Evolutionary conservation across 345 rosid genomes (phyloP), one percentile per base, ranked within the genome.

Genomic region (Populus tremula): DNA sequence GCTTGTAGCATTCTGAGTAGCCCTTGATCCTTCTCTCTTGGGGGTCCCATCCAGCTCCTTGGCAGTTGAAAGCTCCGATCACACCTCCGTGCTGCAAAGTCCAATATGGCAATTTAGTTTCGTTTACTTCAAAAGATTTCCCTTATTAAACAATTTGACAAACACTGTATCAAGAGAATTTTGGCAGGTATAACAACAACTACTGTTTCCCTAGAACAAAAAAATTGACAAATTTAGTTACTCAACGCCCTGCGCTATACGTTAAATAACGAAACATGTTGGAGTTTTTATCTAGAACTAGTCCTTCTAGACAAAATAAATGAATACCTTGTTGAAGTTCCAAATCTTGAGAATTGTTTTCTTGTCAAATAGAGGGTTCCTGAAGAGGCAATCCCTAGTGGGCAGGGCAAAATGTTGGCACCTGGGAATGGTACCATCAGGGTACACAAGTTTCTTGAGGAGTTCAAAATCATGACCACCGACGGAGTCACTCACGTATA

Each of bases 11-110:
- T 35, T 88, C 90, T 5, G 93, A 75, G 85, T 78, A 74, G 16
- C 97, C 98, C 77, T 23, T 80, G 81, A 93, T 85, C 80, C 82
- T 87, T 70, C 27, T 71, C 77, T 86, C 90, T 80, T 88, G 83
- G 18, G 85, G 87, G 77, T 88, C 89, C 98, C 98, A 94, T 1
- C 97, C 98, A 23, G 92, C 93, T 78, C 98, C 98, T 90, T 94
- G 97, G 82, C 97, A 94, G 77, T 94, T 94, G 81, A 94, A 93
- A 61, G 93, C 95, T 67, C 98, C 98, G 23, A 94, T 84, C 38
- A 94, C 97, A 4, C 94, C 98, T 79, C 97, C 97, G 78, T 74
- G 89, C 98, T 94, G 82, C 64, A 70, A 45, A 49, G 38, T 36
- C 31, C 13, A 21, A 5, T 9, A 54, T 8, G 53, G 8, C 54